Conservation (phyloP, 768 basidiomycete genomes). For the Lactarius indigo region DNA sequence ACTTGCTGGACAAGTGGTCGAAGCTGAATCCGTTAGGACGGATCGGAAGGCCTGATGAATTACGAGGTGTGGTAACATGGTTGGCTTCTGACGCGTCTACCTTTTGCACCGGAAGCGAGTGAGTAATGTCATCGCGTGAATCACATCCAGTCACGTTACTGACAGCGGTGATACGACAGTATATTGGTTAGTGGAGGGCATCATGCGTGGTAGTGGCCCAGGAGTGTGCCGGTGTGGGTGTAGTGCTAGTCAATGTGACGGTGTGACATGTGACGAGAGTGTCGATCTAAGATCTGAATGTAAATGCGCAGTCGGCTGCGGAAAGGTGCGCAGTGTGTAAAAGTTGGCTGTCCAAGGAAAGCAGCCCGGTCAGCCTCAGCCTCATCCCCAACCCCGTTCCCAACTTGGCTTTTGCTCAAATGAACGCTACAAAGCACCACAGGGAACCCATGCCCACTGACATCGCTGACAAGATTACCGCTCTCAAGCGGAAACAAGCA, state of each 20-base stretch:
- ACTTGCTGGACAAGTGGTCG: constrained; percentile 65
- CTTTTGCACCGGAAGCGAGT: constrained; percentile 84
- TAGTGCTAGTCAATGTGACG: background rate
- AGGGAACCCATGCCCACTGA: constrained; percentile 43
- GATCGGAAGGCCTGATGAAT: constrained; percentile 67
- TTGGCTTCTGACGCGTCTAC: constrained; percentile 71
- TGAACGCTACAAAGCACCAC: constrained; percentile 30
- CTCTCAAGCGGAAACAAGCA: constrained; percentile 62
- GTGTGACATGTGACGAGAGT: background rate
- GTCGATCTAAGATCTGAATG: constrained; percentile 17
- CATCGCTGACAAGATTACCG: constrained; percentile 61
- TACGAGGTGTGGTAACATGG: constrained; percentile 70
- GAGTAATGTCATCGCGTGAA: constrained; percentile 32
- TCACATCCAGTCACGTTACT: background rate
- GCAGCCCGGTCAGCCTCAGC: constrained; percentile 8
- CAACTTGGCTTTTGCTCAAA: constrained; percentile 28
- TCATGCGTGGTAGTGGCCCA: constrained; percentile 49
- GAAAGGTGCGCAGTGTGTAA: constrained; percentile 16
- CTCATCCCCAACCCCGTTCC: background rate
- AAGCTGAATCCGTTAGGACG: constrained; percentile 65
- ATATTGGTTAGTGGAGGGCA: constrained; percentile 63
- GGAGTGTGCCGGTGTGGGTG: background rate
- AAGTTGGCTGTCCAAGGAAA: constrained; percentile 15
- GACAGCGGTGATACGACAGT: constrained; percentile 32
- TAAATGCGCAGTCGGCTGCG: constrained; percentile 24